Base-by-base conservation (phyloP, 2,329 filamentous ascomycete species). In the Dactylellina leptospora region DNA sequence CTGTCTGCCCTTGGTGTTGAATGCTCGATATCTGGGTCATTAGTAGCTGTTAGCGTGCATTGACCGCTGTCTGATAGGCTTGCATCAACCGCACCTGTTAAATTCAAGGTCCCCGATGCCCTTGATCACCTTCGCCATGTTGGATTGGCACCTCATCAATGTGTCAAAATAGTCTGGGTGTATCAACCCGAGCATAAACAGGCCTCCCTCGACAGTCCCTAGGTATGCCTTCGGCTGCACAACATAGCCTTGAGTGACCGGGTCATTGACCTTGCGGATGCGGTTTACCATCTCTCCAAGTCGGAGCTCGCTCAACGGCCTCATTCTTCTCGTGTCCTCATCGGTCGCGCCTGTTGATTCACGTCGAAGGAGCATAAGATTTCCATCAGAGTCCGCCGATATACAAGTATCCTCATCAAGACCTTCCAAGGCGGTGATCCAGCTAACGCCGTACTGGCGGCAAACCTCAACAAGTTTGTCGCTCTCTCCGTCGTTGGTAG, bases 211-310 rank as follows among this genome's bases (percentile, higher is more conserved):
- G 50, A 93, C 93, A 59, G 95, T 97, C 68, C 86, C 93, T 56
- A 97, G 81, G 78, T 97, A 97, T 18, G 95, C 95, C 77, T 86
- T 87, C 0, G 95, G 93, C 5, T 74, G 74, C 22, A 77, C 74
- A 5, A 72, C 61, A 42, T 53, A 70, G 27, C 44, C 54, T 47
- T 38, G 38, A 18, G 27, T 13, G 9, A 69, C 22, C 28, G 58
- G 63, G 30, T 63, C 27, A 50, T 73, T 55, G 44, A 97, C 86
- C 25, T 86, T 86, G 20, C 89, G 86, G 61, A 97, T 96, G 28
- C 87, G 86, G 78, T 99, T 99, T 61, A 97, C 91, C 85, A 95
- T 92, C 79, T 99, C 93, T 0, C 95, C 93, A 8, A 99, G 83
- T 45, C 89, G 87, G 74, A 97, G 87, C 79, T 97, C 93, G 70